Conservation (phyloP, 345 rosid genomes). For the Citrus mangshanensis region DNA sequence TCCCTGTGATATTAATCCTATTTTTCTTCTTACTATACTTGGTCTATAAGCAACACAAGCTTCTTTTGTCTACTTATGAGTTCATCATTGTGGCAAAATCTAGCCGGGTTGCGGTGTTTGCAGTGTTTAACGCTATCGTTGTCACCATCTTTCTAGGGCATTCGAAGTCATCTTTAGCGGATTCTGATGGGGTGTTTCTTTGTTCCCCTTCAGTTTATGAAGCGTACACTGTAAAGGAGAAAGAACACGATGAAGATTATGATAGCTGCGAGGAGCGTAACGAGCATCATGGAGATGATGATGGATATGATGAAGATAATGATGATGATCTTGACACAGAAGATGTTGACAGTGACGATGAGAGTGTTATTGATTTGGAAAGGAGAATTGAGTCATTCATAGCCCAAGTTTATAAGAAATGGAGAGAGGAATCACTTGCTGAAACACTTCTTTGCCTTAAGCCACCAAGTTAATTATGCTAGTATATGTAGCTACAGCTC, state of each 20-base stretch:
- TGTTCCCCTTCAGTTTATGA: not conserved
- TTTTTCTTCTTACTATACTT: slow-evolving; percentile 11
- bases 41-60: slow-evolving; percentile 3
- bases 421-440: slow-evolving; percentile 25
- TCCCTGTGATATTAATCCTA: not conserved
- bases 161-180: slow-evolving; percentile 5
- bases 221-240: not conserved
- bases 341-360: slow-evolving; percentile 11
- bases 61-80: slow-evolving; percentile 14
- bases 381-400: slow-evolving; percentile 27
- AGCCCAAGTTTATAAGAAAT: slow-evolving; percentile 16
- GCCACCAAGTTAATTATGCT: not conserved
- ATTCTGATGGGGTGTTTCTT: slow-evolving; percentile 4
- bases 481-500: too few relatives aligned
- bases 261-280: not conserved
- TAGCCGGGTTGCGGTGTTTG: slow-evolving; percentile 16
- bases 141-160: slow-evolving; percentile 16
- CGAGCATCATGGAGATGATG: not conserved
- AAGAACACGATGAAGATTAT: not conserved
- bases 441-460: slow-evolving; percentile 16
- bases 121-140: slow-evolving; percentile 17
- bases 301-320: slow-evolving; percentile 16
- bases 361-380: slow-evolving; percentile 10
- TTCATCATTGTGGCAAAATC: slow-evolving; percentile 19
- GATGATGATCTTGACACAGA: not conserved